Conservation (phyloP, 768 basidiomycete species). For the Mrakia blollopis region DNA sequence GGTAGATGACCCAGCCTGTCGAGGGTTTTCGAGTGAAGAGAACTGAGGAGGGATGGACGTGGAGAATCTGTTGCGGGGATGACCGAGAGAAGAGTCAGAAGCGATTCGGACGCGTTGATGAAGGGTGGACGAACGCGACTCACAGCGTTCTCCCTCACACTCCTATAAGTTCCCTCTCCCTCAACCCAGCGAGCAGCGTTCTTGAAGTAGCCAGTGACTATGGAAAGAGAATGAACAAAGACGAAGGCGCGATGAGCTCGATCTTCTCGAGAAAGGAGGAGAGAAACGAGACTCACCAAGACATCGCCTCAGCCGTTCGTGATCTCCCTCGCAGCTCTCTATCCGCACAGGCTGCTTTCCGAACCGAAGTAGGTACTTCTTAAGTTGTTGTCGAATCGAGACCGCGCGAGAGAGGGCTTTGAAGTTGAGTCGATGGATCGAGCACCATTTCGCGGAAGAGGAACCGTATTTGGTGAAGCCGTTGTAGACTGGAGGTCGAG, state of each 20-base stretch:
- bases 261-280: too few species aligned
- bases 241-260: neutral
- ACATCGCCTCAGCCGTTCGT: slow-evolving; percentile 73
- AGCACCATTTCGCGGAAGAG: slow-evolving; percentile 86
- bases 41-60: slow-evolving; percentile 90
- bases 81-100: slow-evolving; percentile 2
- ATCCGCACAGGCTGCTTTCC: slow-evolving; percentile 44
- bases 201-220: slow-evolving; percentile 46
- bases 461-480: slow-evolving; percentile 72
- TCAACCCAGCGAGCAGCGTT: slow-evolving; percentile 80
- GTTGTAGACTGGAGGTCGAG: slow-evolving; percentile 56
- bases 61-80: slow-evolving; percentile 56
- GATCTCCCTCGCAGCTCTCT: slow-evolving; percentile 86
- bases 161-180: slow-evolving; percentile 88
- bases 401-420: slow-evolving; percentile 88
- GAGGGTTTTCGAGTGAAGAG: slow-evolving; percentile 87
- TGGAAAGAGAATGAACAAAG: neutral
- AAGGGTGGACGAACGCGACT: slow-evolving; percentile 37
- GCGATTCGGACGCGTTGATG: neutral
- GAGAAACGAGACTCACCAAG: slow-evolving; percentile 47
- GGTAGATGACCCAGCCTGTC: slow-evolving; percentile 88
- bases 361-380: slow-evolving; percentile 91
- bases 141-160: slow-evolving; percentile 78
- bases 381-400: slow-evolving; percentile 88
- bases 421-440: slow-evolving; percentile 84